These are phyloP conservation scores for Diddensiella santjacobensis DNA, from an alignment of 805 yeast genomes.

Conservation along the genomic window DNA sequence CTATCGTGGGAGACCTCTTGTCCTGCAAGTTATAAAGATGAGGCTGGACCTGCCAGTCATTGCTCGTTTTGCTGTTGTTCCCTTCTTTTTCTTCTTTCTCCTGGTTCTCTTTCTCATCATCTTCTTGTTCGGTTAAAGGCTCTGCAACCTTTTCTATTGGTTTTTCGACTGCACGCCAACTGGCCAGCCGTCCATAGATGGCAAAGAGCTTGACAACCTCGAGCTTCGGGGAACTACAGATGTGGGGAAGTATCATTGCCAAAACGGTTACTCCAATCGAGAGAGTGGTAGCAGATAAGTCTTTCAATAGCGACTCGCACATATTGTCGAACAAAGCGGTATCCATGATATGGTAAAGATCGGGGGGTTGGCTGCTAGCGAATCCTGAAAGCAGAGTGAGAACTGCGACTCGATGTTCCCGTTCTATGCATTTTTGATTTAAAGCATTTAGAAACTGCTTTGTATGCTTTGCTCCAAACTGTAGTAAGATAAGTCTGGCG, in stretches of 20 bases:
- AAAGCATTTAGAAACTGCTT: slow-evolving; percentile 37
- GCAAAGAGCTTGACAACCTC: slow-evolving; percentile 43
- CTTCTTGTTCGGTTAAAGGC: not conserved
- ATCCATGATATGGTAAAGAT: slow-evolving; percentile 33
- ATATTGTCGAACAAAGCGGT: slow-evolving; percentile 39
- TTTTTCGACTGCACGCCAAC: slow-evolving; percentile 31
- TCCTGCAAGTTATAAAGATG: slow-evolving; percentile 14
- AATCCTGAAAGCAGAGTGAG: slow-evolving; percentile 40
- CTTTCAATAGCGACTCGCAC: slow-evolving; percentile 40
- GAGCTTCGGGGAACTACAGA: slow-evolving; percentile 34
- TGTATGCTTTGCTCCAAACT: slow-evolving; percentile 42
- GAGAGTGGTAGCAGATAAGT: slow-evolving; percentile 40
- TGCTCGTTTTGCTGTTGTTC: slow-evolving; percentile 4
- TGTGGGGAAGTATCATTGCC: slow-evolving; percentile 45
- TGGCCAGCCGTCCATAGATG: slow-evolving; percentile 42
- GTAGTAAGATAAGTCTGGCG: slow-evolving; percentile 38
- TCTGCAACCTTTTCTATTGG: not conserved
- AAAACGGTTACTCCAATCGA: slow-evolving; percentile 37
- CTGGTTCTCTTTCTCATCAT: slow-evolving; percentile 10
- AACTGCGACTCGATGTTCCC: slow-evolving; percentile 37
- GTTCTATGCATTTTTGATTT: slow-evolving; percentile 35
- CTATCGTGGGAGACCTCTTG: slow-evolving; percentile 28
- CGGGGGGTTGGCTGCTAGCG: slow-evolving; percentile 32
- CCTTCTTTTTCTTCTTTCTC: slow-evolving; percentile 13
- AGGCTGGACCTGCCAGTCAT: slow-evolving; percentile 27